Evolutionary conservation across 768 basidiomycete species (phyloP).

Genomic region (Antrodiella citrinella): DNA sequence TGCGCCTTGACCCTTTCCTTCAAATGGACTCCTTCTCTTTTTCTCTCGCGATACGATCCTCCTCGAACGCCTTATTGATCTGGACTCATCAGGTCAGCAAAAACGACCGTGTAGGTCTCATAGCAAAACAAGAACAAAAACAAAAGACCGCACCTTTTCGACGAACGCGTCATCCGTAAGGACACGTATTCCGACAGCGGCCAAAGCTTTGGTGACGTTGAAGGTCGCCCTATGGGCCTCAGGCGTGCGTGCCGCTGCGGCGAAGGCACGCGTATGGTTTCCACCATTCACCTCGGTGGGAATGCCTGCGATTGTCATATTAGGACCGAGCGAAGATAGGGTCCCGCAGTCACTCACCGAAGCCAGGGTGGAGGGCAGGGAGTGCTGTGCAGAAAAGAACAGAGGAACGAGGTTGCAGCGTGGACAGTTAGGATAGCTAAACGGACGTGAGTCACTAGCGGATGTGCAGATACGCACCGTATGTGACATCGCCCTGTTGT

Average conservation of each 20-base stretch:
- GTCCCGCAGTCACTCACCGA: constrained; percentile 38
- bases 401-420: background rate
- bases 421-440: constrained; percentile 25
- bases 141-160: constrained; percentile 32
- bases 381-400: background rate
- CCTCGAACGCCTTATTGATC: constrained; percentile 43
- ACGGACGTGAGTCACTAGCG: background rate
- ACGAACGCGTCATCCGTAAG: constrained; percentile 63
- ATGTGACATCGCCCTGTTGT: constrained; percentile 74
- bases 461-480: constrained; percentile 37
- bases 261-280: constrained; percentile 69
- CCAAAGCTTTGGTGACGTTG: constrained; percentile 62
- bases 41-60: constrained; percentile 21
- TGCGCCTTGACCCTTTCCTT: background rate
- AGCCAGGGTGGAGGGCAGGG: constrained; percentile 69
- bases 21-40: background rate
- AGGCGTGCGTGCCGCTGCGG: constrained; percentile 50
- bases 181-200: constrained; percentile 59
- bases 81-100: too few species aligned
- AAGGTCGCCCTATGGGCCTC: constrained; percentile 61
- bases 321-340: background rate
- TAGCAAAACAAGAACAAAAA: background rate
- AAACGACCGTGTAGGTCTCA: constrained; percentile 1
- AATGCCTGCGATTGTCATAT: constrained; percentile 43
- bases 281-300: constrained; percentile 66